Base-by-base conservation (phyloP, 2,329 filamentous ascomycete genomes). In the Cordyceps farinosa region DNA sequence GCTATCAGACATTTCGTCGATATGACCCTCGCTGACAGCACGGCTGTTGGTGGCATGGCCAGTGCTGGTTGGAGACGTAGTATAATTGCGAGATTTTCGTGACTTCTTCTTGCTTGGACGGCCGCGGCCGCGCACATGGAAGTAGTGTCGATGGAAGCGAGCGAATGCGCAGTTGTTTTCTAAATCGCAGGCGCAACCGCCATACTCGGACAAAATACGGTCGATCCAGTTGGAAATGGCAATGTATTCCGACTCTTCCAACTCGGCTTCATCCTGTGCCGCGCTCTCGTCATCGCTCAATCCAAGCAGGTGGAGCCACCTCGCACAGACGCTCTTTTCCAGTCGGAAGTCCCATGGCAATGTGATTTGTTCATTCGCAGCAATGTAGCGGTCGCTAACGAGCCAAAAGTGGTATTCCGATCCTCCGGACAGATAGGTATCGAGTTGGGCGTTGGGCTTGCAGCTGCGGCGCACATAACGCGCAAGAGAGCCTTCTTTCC, bases 391-490 rank as follows among this genome's bases (percentile, higher is more conserved):
- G 69, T 91, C 91, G 69, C 92, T 92, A 64, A 97, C 87, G 66
- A 97, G 88, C 85, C 94, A 97, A 74, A 98, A 97, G 72, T 95
- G 91, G 71, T 94, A 96, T 67, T 94, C 89, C 1, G 87, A 88
- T 3, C 84, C 83, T 53, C 87, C 88, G 1, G 91, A 91, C 54
- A 97, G 85, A 67, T 92, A 90, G 0, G 93, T 96, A 72, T 95
- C 93, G 69, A 98, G 81, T 38, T 85, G 84, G n/a, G 95, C 87
- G 71, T 98, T 99, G 1, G 95, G 91, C 65, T 86, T 87, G 78
- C 95, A 99, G 70, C 95, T 98, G 67, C 94, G 87, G 63, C 95
- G 87, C n/a, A 96, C 87, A 72, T 95, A 97, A 51, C 95, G 90
- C 63, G 95, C 87, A 42, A 87, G 80, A 5, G 91, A 97, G 29